phyloP scores from a whole-genome alignment of 768 basidiomycete species.

The Leccinum aurantiacum region DNA sequence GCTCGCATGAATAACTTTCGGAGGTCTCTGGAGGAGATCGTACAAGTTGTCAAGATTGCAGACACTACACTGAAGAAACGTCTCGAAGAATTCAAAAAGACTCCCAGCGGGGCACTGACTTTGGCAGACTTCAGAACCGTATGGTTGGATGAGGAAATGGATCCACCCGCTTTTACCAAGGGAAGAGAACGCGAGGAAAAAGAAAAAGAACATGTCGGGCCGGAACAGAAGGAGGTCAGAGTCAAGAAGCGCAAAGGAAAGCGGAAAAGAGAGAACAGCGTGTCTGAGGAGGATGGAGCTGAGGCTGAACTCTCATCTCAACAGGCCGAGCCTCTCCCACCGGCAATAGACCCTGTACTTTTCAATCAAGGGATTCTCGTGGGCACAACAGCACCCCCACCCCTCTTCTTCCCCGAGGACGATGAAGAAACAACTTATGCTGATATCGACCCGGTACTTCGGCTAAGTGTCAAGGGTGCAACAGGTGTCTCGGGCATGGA shows the following conservation, averaged over 20 bases:
- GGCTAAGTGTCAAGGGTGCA: conserved; percentile 26
- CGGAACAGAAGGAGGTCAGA: conserved; percentile 27
- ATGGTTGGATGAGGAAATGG: conserved; percentile 89
- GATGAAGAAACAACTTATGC: conserved; percentile 38
- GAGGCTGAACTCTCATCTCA: conserved; percentile 12
- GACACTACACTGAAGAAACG: conserved; percentile 92
- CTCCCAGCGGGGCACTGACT: conserved; percentile 81
- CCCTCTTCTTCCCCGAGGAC: conserved; percentile 48
- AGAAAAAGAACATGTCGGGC: conserved; percentile 43
- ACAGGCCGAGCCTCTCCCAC: conserved; percentile 18
- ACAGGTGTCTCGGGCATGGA: conserved; percentile 46
- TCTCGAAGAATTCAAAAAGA: conserved; percentile 91
- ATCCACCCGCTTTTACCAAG: conserved; percentile 85
- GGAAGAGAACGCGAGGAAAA: conserved; percentile 70
- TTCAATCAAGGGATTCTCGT: conserved; percentile 68
- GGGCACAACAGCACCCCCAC: conserved; percentile 42
- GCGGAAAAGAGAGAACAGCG: conserved; percentile 41
- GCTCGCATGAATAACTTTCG: conserved; percentile 99
- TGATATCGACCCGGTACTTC: conserved; percentile 60
- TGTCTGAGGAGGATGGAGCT: conserved; percentile 35
- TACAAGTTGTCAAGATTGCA: conserved; percentile 99
- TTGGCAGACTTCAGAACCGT: conserved; percentile 87
- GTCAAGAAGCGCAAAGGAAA: conserved; percentile 36
- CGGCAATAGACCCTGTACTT: conserved; percentile 54
- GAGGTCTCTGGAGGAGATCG: conserved; percentile 90